These are phyloP conservation scores for Fusarium begoniae DNA, from an alignment of 2,329 filamentous ascomycete species.

Conservation along the genomic window DNA sequence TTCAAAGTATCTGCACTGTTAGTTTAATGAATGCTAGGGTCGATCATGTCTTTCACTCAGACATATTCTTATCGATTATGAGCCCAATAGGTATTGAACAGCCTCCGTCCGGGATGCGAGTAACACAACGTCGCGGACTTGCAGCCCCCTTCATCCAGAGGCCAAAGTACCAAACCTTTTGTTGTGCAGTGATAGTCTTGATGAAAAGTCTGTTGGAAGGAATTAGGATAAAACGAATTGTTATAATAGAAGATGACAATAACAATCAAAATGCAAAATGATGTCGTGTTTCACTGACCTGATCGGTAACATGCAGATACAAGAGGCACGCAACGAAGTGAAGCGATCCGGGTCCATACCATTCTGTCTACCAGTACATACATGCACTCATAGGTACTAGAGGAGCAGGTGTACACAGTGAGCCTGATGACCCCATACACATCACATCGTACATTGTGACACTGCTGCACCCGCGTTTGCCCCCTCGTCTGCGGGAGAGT, in stretches of 20 bases:
- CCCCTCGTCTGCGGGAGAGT: background rate
- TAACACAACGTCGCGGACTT: constrained; percentile 28
- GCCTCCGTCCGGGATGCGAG: constrained; percentile 7
- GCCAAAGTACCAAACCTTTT: background rate
- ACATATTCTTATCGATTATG: background rate
- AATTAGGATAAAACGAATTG: background rate
- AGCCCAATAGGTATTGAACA: background rate
- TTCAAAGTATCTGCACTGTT: background rate
- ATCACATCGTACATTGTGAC: constrained; percentile 36
- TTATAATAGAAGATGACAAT: background rate
- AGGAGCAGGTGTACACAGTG: background rate
- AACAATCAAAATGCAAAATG: constrained; percentile 8
- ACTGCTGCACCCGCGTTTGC: constrained; percentile 24
- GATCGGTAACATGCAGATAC: background rate
- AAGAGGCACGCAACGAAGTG: background rate
- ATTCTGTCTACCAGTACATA: background rate
- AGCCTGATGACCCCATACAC: constrained; percentile 19
- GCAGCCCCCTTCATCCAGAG: constrained; percentile 5
- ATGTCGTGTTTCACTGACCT: background rate
- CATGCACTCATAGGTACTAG: background rate
- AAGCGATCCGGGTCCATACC: background rate
- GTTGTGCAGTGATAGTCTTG: background rate
- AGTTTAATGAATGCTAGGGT: too few species aligned
- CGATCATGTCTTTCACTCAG: background rate
- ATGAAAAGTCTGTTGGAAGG: background rate